Conservation (phyloP, 768 basidiomycete genomes). For the Tubosaeta brunneosetosa region DNA sequence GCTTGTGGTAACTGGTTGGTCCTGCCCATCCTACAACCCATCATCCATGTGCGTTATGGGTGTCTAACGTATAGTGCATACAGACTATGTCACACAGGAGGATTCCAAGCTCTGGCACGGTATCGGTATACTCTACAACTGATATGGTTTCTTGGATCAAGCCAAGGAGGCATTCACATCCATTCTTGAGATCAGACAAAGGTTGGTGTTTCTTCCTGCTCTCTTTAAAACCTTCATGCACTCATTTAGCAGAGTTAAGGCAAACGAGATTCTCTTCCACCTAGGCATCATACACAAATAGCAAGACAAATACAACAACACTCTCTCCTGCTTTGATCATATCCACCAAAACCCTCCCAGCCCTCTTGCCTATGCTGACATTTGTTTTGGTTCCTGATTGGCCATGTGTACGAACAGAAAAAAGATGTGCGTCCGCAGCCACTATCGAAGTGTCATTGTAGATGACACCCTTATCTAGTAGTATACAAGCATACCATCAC, state of each 20-base stretch:
- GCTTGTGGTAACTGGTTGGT: conserved; percentile 42
- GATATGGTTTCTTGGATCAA: conserved; percentile 96
- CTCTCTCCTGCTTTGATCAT: conserved; percentile 89
- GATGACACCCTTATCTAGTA: no score
- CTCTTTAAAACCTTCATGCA: conserved; percentile 19
- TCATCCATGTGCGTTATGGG: no score
- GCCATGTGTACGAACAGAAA: conserved; percentile 96
- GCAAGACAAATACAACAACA: conserved; percentile 88
- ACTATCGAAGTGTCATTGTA: no score
- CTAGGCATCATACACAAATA: conserved; percentile 99
- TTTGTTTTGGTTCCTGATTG: conserved; percentile 99
- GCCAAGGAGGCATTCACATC: conserved; percentile 98
- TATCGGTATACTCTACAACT: conserved; percentile 97
- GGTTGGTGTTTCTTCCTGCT: conserved; percentile 44
- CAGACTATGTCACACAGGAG: conserved; percentile 44
- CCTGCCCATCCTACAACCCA: no score
- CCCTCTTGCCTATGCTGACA: conserved; percentile 94
- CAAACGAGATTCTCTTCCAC: conserved; percentile 97
- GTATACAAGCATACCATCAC: conserved; percentile 87
- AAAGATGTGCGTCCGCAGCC: conserved; percentile 65
- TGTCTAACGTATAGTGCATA: conserved; percentile 3
- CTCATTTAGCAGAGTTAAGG: conserved; percentile 49
- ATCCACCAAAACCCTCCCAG: conserved; percentile 94
- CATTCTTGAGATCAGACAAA: conserved; percentile 94
- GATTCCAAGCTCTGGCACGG: conserved; percentile 99